A percentile compares a stretch with the other conserved stretches of the same genome.
These are phyloP conservation scores for Cystobasidium ongulense DNA, from an alignment of 768 basidiomycete species.

Conservation along the genomic window DNA sequence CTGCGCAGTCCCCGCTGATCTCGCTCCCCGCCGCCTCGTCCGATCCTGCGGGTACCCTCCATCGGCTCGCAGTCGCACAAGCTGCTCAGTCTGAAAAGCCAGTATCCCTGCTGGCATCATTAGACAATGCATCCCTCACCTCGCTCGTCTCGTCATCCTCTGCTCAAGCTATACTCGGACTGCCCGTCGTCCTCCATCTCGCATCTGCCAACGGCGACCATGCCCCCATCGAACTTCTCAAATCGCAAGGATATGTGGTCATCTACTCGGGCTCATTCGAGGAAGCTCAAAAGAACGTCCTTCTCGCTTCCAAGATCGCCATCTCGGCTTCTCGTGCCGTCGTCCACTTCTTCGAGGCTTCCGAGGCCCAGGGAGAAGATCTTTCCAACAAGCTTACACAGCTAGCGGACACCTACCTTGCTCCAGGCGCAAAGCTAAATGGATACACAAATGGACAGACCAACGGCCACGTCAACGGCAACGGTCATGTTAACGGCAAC, in stretches of 20 bases:
- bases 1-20: neutral
- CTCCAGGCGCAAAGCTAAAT: slow-evolving; percentile 38
- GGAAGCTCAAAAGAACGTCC: slow-evolving; percentile 79
- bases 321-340: slow-evolving; percentile 62
- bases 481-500: slow-evolving; percentile 42
- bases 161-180: slow-evolving; percentile 54
- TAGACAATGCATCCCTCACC: slow-evolving; percentile 13
- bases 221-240: slow-evolving; percentile 65
- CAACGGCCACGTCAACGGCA: slow-evolving; percentile 30
- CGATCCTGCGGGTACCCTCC: slow-evolving; percentile 20
- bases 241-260: slow-evolving; percentile 70
- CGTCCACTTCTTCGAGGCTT: slow-evolving; percentile 64
- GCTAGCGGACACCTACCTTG: slow-evolving; percentile 42
- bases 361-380: slow-evolving; percentile 42
- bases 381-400: slow-evolving; percentile 35
- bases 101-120: slow-evolving; percentile 4
- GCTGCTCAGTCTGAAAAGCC: neutral
- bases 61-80: slow-evolving; percentile 5
- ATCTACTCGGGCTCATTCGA: slow-evolving; percentile 67
- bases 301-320: slow-evolving; percentile 75
- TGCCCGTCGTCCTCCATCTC: slow-evolving; percentile 65
- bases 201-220: slow-evolving; percentile 58
- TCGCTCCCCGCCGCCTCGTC: slow-evolving; percentile 18
- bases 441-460: slow-evolving; percentile 38
- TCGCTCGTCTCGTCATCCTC: slow-evolving; percentile 17